Evolutionary conservation across 345 rosid genomes (phyloP), one percentile per base, ranked within the genome.

Genomic region (Citrus reticulata): DNA sequence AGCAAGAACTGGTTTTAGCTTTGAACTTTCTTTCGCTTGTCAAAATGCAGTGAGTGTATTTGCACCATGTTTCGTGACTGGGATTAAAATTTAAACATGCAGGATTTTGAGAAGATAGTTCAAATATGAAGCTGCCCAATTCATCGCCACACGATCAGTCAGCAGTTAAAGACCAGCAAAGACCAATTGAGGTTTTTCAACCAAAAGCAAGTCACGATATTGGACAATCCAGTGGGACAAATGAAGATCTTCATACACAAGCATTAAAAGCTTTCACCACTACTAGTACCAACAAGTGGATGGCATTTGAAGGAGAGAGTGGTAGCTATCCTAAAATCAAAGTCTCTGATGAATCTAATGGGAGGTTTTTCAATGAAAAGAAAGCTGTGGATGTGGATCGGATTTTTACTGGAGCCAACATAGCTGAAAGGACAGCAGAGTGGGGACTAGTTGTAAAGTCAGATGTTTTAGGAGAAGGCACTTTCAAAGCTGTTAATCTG

Each of bases 371-470:
- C 9, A 5, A 9, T 46, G 32, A 61, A 9, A 68, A n/a, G 22
- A 70, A 79, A 27, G 79, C 51, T 0, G 51, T 46, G 51, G 51
- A 70, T 57, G 72, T 46, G 68, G 59, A 73, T 14, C 49, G 24
- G 27, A 77, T 83, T 70, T 59, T 88, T 54, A 82, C 87, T 0
- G 92, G 77, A 70, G 87, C 95, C 9, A 91, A 78, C 78, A 80
- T 93, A 66, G 92, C 73, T 9, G 91, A 90, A 75, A 88, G 98
- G 87, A 77, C 94, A 3, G 97, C 95, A 30, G 98, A 92, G 80
- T 95, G 99, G 99, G 99, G 99, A 51, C 81, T 92, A 9, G 86
- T 84, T 9, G 88, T 92, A 85, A 84, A 74, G 82, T 77, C 91
- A 11, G 89, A 84, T 10, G 75, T 71, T 17, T 54, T 54, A 0